phyloP scores from a whole-genome alignment of 768 basidiomycete genomes.

The Austroboletus eburneus region DNA sequence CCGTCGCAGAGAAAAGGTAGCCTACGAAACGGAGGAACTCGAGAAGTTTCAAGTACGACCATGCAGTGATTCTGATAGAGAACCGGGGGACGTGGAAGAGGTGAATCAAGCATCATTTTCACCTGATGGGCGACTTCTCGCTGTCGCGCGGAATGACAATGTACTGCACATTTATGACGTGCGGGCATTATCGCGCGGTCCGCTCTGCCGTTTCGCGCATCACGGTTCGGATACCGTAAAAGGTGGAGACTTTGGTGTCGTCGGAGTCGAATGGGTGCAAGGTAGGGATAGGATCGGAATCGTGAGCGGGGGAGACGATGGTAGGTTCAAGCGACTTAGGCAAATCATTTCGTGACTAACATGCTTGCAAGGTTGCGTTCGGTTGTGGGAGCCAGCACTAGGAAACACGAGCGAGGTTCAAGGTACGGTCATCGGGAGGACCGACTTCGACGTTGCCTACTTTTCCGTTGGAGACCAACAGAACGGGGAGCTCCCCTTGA shows the following conservation, averaged over 20 bases:
- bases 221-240: constrained; percentile 29
- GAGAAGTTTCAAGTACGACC: constrained; percentile 29
- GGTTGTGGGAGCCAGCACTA: constrained; percentile 59
- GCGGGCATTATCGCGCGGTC: constrained; percentile 45
- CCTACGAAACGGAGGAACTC: constrained; percentile 31
- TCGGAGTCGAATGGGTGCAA: constrained; percentile 52
- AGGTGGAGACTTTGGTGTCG: constrained; percentile 43
- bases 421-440: constrained; percentile 48
- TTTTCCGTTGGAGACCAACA: constrained; percentile 57
- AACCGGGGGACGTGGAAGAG: constrained; percentile 32
- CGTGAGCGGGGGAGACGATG: constrained; percentile 61
- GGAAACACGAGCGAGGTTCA: constrained; percentile 37
- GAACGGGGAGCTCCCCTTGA: constrained; percentile 48
- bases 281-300: constrained; percentile 42
- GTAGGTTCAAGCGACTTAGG: constrained; percentile 31
- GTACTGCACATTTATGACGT: constrained; percentile 58
- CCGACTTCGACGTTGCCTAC: constrained; percentile 51
- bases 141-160: constrained; percentile 59
- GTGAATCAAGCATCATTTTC: constrained; percentile 52
- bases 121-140: constrained; percentile 57
- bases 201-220: constrained; percentile 50
- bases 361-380: constrained; percentile 52
- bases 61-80: background rate
- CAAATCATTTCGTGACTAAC: constrained; percentile 1
- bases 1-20: constrained; percentile 26